A percentile compares a stretch with the other conserved stretches of the same genome.
Evolutionary conservation across 2,329 filamentous ascomycete genomes (phyloP).

Genomic region (Botrytis pseudocinerea): DNA sequence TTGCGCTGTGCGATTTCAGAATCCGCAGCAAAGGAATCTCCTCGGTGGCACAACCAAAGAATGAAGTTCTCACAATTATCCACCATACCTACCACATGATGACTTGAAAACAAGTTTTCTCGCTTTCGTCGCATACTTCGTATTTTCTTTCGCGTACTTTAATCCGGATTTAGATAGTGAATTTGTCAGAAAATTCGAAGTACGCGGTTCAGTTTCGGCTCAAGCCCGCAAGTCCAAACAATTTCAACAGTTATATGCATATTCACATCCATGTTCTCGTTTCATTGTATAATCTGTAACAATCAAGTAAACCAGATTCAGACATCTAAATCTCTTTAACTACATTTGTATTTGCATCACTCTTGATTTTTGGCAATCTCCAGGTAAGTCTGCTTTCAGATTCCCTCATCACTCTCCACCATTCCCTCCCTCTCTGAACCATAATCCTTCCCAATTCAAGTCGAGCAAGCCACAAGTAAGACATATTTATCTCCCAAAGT

Average conservation of each 20-base stretch:
- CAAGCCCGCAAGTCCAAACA: not conserved
- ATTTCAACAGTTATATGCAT: not conserved
- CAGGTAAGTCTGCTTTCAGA: not conserved
- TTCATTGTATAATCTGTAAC: not conserved
- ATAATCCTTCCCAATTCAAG: not conserved
- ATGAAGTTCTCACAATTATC: too few species aligned
- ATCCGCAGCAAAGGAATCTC: too few species aligned
- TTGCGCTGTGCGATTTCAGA: too few species aligned
- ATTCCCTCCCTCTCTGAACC: not conserved
- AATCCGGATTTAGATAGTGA: too few species aligned
- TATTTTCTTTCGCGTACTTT: too few species aligned
- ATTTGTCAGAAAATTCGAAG: too few species aligned
- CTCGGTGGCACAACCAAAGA: too few species aligned
- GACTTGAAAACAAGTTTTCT: too few species aligned
- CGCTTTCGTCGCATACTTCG: too few species aligned
- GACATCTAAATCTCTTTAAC: not conserved
- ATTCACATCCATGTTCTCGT: not conserved
- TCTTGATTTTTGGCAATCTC: not conserved
- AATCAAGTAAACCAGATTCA: not conserved
- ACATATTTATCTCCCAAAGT: not conserved
- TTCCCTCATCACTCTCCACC: not conserved
- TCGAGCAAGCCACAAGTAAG: not conserved
- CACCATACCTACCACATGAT: too few species aligned
- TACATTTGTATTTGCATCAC: not conserved
- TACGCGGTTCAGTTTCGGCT: not conserved